Evolutionary conservation across 2,329 filamentous ascomycete genomes (phyloP).

Genomic region (Dryadomyces quercivorus): DNA sequence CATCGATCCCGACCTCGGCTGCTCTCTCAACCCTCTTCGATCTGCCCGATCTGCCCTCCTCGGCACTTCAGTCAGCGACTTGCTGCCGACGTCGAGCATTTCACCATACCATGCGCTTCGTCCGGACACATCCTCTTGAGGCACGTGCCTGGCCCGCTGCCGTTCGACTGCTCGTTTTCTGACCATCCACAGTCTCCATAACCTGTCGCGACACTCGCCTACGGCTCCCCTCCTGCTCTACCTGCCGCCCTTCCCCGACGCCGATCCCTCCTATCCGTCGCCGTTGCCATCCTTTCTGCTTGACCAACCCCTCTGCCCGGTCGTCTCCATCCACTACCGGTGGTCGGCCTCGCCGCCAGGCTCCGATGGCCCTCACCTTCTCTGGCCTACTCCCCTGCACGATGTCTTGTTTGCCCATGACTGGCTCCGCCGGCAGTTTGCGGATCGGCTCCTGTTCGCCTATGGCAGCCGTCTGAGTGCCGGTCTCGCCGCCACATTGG

Average conservation of each 20-base stretch:
- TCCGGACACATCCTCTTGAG: slow-evolving; percentile 37
- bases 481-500: slow-evolving; percentile 41
- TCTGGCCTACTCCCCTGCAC: slow-evolving; percentile 46
- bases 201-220: slow-evolving; percentile 24
- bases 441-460: slow-evolving; percentile 30
- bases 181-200: slow-evolving; percentile 30
- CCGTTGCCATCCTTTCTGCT: slow-evolving; percentile 26
- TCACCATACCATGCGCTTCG: slow-evolving; percentile 35
- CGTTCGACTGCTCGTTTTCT: too few relatives aligned
- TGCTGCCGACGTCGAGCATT: slow-evolving; percentile 21
- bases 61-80: slow-evolving; percentile 6
- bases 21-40: neutral
- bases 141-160: slow-evolving; percentile 21
- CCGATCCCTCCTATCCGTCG: slow-evolving; percentile 8
- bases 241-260: slow-evolving; percentile 35
- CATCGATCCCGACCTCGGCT: neutral
- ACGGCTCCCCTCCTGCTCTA: slow-evolving; percentile 39
- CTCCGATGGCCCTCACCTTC: slow-evolving; percentile 7
- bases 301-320: slow-evolving; percentile 24
- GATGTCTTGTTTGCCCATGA: slow-evolving; percentile 41
- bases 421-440: slow-evolving; percentile 26
- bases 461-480: slow-evolving; percentile 48
- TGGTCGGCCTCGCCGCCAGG: slow-evolving; percentile 25
- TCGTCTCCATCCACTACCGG: slow-evolving; percentile 47
- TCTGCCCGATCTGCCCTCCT: slow-evolving; percentile 7